These are phyloP conservation scores for Dimocarpus longan DNA, from an alignment of 345 rosid genomes.

Conservation along the genomic window DNA sequence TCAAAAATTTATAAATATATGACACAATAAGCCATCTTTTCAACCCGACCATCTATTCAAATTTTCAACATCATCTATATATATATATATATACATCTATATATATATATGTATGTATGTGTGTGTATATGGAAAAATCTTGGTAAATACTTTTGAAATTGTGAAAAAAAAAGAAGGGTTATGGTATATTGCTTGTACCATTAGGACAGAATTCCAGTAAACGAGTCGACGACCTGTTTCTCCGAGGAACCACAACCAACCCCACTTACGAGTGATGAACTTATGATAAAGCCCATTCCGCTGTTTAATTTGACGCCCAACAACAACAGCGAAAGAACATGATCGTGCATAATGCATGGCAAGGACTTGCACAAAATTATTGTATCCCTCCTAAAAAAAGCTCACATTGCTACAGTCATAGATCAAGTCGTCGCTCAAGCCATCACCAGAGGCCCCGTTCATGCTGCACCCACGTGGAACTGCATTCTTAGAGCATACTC, in stretches of 20 bases:
- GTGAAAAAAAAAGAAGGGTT: too few species aligned
- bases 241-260: background rate
- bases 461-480: slow-evolving; percentile 26
- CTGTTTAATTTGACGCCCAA: background rate
- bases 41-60: too few species aligned
- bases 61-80: too few species aligned
- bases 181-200: too few species aligned
- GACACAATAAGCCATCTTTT: too few species aligned
- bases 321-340: background rate
- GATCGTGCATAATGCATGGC: background rate
- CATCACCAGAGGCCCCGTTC: slow-evolving; percentile 21
- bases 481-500: slow-evolving; percentile 29
- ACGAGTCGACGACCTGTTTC: background rate
- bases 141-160: too few species aligned
- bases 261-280: background rate
- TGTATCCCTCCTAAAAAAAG: background rate
- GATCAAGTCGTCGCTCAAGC: slow-evolving; percentile 31
- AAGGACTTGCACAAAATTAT: background rate
- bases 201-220: too few species aligned
- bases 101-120: too few species aligned
- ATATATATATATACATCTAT: too few species aligned
- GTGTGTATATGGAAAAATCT: too few species aligned
- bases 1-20: too few species aligned
- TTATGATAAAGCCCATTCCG: too few species aligned
- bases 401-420: background rate